Conservation (phyloP, 371 early-diverging fungal genomes). For the Choanephora cucurbitarum region DNA sequence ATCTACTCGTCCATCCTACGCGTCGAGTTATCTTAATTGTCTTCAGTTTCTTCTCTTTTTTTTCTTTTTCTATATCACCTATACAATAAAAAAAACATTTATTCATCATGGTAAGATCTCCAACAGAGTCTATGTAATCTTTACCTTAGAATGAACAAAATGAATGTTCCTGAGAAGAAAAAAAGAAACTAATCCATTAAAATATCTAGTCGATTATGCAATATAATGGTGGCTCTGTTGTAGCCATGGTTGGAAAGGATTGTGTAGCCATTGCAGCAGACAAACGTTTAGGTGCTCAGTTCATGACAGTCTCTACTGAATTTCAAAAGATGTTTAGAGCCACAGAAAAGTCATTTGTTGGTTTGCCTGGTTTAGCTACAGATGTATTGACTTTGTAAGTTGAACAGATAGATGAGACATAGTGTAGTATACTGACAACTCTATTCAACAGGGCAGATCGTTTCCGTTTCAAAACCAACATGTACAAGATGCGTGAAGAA, state of each 20-base stretch:
- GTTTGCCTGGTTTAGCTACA: conserved; percentile 95
- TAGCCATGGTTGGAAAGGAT: conserved; percentile 99
- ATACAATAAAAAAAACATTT: not conserved
- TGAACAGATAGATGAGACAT: too few species aligned
- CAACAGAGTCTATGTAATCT: too few species aligned
- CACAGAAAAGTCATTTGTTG: conserved; percentile 87
- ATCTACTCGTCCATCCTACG: too few species aligned
- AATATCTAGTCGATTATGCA: conserved; percentile 84
- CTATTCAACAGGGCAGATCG: conserved; percentile 81
- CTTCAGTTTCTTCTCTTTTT: not conserved
- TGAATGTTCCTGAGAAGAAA: too few species aligned
- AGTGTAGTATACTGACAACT: too few species aligned
- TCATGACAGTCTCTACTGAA: conserved; percentile 91
- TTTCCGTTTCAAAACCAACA: conserved; percentile 94
- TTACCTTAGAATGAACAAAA: too few species aligned
- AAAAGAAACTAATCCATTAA: too few species aligned
- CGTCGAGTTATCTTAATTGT: not conserved
- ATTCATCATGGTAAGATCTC: not conserved
- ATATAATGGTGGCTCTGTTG: conserved; percentile 94
- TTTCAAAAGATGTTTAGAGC: conserved; percentile 94
- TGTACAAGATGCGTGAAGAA: conserved; percentile 97
- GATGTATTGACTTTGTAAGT: conserved; percentile 96
- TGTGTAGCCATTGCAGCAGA: conserved; percentile 99
- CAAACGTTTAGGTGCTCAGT: conserved; percentile 90
- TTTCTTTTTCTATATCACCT: not conserved